These are phyloP conservation scores for Periconia digitata DNA, from an alignment of 2,329 filamentous ascomycete species.

Conservation along the genomic window DNA sequence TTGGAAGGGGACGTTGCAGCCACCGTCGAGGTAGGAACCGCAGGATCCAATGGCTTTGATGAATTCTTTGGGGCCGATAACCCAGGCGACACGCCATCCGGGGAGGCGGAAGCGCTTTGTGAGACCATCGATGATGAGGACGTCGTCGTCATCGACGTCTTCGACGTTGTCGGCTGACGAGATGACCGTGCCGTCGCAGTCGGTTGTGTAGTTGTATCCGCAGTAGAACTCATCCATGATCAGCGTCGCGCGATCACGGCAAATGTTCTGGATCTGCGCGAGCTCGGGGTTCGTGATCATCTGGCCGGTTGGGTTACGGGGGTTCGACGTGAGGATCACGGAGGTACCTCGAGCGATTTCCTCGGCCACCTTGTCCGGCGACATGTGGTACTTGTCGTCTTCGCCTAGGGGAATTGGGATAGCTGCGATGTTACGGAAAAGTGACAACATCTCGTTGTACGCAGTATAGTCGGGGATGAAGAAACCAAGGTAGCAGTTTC, in stretches of 20 bases:
- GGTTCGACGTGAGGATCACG: conserved; percentile 93
- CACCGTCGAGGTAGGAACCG: conserved; percentile 91
- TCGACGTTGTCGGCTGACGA: conserved; percentile 86
- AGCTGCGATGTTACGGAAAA: conserved; percentile 76
- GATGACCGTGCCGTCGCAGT: conserved; percentile 88
- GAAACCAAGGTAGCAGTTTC: conserved; percentile 90
- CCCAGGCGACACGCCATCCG: conserved; percentile 96
- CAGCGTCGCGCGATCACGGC: conserved; percentile 83
- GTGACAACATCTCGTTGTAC: conserved; percentile 94
- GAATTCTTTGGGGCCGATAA: conserved; percentile 93
- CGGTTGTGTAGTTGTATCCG: conserved; percentile 88
- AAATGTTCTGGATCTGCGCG: conserved; percentile 88
- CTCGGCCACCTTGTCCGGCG: conserved; percentile 88
- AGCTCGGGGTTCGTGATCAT: conserved; percentile 84
- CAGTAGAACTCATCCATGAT: conserved; percentile 95
- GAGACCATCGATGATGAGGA: conserved; percentile 91
- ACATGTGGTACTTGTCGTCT: conserved; percentile 88
- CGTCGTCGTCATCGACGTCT: conserved; percentile 77
- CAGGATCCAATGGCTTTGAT: conserved; percentile 91
- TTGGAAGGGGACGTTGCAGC: conserved; percentile 93
- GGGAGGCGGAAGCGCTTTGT: conserved; percentile 97
- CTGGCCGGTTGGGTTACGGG: conserved; percentile 88
- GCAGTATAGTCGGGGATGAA: conserved; percentile 94
- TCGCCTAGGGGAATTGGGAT: conserved; percentile 68
- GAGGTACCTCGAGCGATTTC: conserved; percentile 77